phyloP scores from a whole-genome alignment of 306 rosid genomes.

The Macrotyloma uniflorum region DNA sequence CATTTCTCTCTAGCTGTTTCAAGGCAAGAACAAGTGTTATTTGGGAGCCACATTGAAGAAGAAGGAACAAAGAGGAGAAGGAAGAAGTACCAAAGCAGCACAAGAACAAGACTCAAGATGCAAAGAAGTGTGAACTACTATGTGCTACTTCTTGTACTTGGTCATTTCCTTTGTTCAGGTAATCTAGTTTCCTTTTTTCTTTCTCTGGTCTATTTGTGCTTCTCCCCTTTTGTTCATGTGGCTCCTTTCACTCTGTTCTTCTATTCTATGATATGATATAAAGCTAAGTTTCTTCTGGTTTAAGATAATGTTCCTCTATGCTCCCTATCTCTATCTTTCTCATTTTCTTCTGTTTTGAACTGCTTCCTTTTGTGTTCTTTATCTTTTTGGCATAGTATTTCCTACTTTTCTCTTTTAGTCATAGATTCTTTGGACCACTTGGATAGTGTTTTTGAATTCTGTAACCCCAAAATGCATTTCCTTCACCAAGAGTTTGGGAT shows the following conservation, averaged over 20 bases:
- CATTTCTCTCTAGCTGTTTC: constrained; percentile 46
- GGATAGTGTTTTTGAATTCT: neutral
- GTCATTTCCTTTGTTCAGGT: constrained; percentile 64
- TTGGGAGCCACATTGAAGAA: constrained; percentile 43
- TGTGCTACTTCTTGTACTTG: constrained; percentile 47
- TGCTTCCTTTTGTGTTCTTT: constrained; percentile 35
- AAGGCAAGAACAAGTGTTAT: constrained; percentile 23
- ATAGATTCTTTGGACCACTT: constrained; percentile 42
- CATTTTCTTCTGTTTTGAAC: constrained; percentile 28
- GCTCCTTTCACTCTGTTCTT: constrained; percentile 24
- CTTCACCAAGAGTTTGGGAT: constrained; percentile 3
- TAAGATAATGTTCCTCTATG: constrained; percentile 27
- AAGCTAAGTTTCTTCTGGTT: constrained; percentile 29
- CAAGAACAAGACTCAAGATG: constrained; percentile 41
- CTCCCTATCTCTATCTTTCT: constrained; percentile 6
- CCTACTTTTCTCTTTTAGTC: constrained; percentile 30
- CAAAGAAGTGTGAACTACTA: constrained; percentile 37
- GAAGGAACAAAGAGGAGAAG: constrained; percentile 9
- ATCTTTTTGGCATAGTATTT: constrained; percentile 28
- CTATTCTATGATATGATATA: neutral
- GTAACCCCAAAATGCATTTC: neutral
- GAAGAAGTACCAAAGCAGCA: constrained; percentile 13
- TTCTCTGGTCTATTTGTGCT: neutral
- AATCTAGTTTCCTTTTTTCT: constrained; percentile 49
- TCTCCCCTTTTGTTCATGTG: constrained; percentile 4